Base-by-base conservation (phyloP, 2,329 filamentous ascomycete genomes). In the Ophiostoma piceae region DNA sequence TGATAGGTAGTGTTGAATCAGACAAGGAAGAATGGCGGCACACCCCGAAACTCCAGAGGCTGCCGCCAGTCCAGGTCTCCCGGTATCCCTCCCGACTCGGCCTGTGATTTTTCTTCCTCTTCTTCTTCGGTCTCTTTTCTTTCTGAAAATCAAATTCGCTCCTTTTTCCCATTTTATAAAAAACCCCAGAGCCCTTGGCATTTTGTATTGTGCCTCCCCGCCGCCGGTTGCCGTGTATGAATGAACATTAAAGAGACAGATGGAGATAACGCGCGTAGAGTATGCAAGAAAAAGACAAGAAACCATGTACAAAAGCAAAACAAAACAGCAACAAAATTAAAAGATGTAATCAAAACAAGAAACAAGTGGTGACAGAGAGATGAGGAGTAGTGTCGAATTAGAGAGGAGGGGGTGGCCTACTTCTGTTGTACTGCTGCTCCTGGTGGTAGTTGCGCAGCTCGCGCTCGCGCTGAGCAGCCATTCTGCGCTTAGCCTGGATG, bases 391-490 rank as follows among this genome's bases (percentile, higher is more conserved):
- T 39, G 47, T 39, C 39, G 35, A 39, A 22, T 1, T 57, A 32
- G 22, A 66, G 22, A 47, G 37, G 85, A 86, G 86, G 87, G 87
- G 88, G 87, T 81, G 88, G 88, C 91, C 88, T 92, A 98, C 95
- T 97, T 92, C 94, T 90, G 86, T 98, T 96, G 84, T 96, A 98
- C 88, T 99, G 95, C 88, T 99, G 95, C 88, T 99, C 95, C 84
- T 97, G 96, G 84, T 99, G 95, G 84, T 98, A 97, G 83, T 98
- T 99, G 82, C 95, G 92, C 81, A 99, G 90, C 85, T 99, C 95
- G 82, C 94, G 92, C 86, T 99, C 95, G 82, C 95, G 92, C 84
- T 98, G 95, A 80, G 95, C 95, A 78, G 95, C 95, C 92, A 98
- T 96, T 85, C 94, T 91, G 84, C 95, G 92, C 87, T 98, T 98